Base-by-base conservation (phyloP, 495 filamentous ascomycete genomes). In the Lindgomyces ingoldianus region DNA sequence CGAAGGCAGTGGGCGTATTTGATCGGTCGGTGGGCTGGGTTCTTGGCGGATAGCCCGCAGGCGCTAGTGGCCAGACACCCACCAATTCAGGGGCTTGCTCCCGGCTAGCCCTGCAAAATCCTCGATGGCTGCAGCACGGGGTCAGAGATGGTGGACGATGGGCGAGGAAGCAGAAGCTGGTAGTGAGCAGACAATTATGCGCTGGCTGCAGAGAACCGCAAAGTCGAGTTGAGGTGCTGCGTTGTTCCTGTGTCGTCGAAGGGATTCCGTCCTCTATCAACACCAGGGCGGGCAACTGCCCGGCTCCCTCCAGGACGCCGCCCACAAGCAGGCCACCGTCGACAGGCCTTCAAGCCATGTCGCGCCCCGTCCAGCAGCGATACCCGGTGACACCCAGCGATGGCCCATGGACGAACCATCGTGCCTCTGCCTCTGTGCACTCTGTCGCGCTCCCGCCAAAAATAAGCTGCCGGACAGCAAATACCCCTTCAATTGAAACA, bases 381-480 rank as follows among this genome's bases (percentile, higher is more conserved):
- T 14, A 39, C 14, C 33, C 14, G 33, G 33, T 6, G 14, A 14
- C 6, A 14, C 6, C 6, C 33, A 14, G 6, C 33, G 33, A 6
- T 14, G 6, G 33, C 14, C 33, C 6, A 6, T 39, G 33, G 33
- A 39, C 33, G 33, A 39, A 39, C 33, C 33, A 39, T 14, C 33
- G 14, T 39, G 6, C 6, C 6, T 14, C 33, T 39, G 33, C 33
- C 6, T 39, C 33, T 14, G 33, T 14, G 6, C 70, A 57, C 67
- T 72, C 51, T 70, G 78, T 70, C 33, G 33, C 33, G 33, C 33
- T 6, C 33, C 33, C 33, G 33, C 33, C 33, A 39, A 39, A 39
- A 39, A 39, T 39, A 39, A 39, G 33, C 33, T 6, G 33, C 33
- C 6, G 72, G 66, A 70, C 73, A 68, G 70, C 72, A 70, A 72